These are phyloP conservation scores for Penicillium sp. DNA, from an alignment of 2,329 filamentous ascomycete species.

Conservation along the genomic window DNA sequence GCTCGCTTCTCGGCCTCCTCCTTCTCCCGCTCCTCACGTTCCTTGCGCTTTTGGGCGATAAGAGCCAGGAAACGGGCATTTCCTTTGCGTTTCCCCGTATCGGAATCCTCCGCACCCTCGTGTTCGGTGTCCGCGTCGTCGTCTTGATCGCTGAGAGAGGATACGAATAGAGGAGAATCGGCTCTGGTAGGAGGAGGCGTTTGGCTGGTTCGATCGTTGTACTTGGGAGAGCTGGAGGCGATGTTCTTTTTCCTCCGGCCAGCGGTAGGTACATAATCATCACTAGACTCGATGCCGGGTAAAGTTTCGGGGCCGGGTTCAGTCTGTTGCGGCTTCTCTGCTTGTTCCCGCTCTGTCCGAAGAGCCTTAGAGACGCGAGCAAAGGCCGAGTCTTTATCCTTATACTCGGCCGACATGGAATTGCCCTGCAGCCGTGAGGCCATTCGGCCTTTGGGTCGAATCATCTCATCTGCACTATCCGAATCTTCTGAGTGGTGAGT, in stretches of 20 bases:
- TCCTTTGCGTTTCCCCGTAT: constrained; percentile 31
- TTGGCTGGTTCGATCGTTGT: constrained; percentile 26
- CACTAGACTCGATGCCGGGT: constrained; percentile 13
- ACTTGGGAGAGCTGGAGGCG: constrained; percentile 26
- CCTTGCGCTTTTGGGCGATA: constrained; percentile 67
- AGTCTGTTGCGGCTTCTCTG: constrained; percentile 10
- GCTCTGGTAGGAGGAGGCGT: constrained; percentile 29
- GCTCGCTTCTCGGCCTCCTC: constrained; percentile 45
- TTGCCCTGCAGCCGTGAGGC: constrained; percentile 59
- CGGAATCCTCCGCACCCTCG: constrained; percentile 26
- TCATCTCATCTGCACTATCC: constrained; percentile 50
- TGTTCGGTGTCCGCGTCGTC: constrained; percentile 22
- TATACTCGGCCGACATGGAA: not conserved
- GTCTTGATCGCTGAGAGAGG: constrained; percentile 29
- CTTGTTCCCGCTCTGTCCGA: constrained; percentile 16
- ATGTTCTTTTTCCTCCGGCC: constrained; percentile 29
- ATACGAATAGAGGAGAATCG: constrained; percentile 46
- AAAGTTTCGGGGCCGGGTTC: constrained; percentile 9
- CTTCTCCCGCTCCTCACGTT: constrained; percentile 65
- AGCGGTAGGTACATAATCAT: constrained; percentile 33
- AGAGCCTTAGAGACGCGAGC: constrained; percentile 38
- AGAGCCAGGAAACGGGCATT: constrained; percentile 67
- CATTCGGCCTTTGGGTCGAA: constrained; percentile 60
- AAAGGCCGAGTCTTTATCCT: constrained; percentile 38
- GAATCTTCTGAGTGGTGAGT: constrained; percentile 26